These are phyloP conservation scores for Suhomyces taliae DNA, from an alignment of 1,139 yeast genomes.

Conservation along the genomic window DNA sequence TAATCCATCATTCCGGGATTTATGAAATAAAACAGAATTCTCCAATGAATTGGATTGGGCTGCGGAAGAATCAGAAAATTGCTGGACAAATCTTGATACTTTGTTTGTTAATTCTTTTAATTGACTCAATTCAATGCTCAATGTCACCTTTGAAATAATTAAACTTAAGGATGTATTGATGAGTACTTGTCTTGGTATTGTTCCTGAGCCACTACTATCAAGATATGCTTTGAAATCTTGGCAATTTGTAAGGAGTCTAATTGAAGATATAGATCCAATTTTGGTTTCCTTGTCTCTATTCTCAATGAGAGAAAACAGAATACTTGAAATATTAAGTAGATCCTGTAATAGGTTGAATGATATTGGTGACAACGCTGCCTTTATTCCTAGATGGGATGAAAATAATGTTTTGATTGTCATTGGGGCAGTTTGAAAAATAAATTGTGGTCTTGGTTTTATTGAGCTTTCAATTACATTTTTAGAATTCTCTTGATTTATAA, in stretches of 20 bases:
- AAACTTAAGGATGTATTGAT: conserved; percentile 22
- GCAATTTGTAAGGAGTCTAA: conserved; percentile 18
- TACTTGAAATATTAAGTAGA: conserved; percentile 31
- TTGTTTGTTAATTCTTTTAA: conserved; percentile 16
- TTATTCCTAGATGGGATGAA: conserved; percentile 13
- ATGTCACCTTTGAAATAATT: conserved; percentile 19
- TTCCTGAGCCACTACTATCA: conserved; percentile 25
- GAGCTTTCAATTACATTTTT: background rate
- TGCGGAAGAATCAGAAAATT: conserved; percentile 1
- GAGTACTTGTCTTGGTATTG: conserved; percentile 22
- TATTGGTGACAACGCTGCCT: conserved; percentile 35
- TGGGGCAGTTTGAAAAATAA: conserved; percentile 38
- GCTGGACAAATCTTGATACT: conserved; percentile 11
- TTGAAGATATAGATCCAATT: conserved; percentile 18
- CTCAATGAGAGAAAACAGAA: conserved; percentile 16
- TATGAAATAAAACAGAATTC: conserved; percentile 13
- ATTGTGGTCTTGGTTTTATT: conserved; percentile 5
- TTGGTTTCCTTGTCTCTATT: background rate
- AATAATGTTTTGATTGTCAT: conserved; percentile 18
- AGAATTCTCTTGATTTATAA: background rate
- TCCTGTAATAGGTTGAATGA: conserved; percentile 33
- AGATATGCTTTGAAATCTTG: conserved; percentile 29
- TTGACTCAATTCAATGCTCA: conserved; percentile 15
- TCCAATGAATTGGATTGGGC: conserved; percentile 18
- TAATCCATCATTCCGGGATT: background rate